A percentile compares a stretch with the other conserved stretches of the same genome.
Evolutionary conservation across 768 basidiomycete species (phyloP).

Genomic region (Mycena metata): DNA sequence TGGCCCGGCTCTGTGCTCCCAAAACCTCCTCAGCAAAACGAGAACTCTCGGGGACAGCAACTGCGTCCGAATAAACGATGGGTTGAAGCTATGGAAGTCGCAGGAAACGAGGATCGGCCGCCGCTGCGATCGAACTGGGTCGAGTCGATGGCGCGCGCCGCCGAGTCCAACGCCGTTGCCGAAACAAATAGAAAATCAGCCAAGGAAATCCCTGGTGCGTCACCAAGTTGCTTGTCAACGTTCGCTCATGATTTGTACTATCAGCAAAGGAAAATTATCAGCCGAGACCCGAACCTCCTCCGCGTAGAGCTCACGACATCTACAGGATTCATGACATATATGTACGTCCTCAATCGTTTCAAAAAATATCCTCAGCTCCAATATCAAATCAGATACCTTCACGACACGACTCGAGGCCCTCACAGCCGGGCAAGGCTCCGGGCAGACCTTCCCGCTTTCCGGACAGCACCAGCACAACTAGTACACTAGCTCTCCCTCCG

Average conservation of each 20-base stretch:
- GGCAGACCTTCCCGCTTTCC: background rate
- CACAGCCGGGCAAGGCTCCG: background rate
- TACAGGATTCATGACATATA: too few relatives aligned
- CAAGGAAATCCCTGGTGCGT: background rate
- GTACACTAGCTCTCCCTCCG: background rate
- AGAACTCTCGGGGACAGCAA: slow-evolving; percentile 1
- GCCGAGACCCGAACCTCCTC: background rate
- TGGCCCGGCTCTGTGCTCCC: background rate
- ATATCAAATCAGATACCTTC: background rate
- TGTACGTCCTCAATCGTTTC: too few relatives aligned
- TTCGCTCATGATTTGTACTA: slow-evolving; percentile 4
- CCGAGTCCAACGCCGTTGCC: background rate
- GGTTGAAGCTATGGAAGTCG: slow-evolving; percentile 30
- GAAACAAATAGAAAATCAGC: background rate
- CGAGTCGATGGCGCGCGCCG: slow-evolving; percentile 14
- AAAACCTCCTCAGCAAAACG: background rate
- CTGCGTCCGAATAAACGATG: slow-evolving; percentile 18
- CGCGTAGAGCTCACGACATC: background rate
- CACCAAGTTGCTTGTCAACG: background rate
- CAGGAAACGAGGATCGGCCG: slow-evolving; percentile 7
- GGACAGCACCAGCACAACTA: background rate
- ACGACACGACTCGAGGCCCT: background rate
- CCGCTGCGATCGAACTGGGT: slow-evolving; percentile 14
- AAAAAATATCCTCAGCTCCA: too few relatives aligned
- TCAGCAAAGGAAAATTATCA: slow-evolving; percentile 24